Evolutionary conservation across 352 stramenopile species (phyloP).

Genomic region (Globisporangium cylindrosporum): DNA sequence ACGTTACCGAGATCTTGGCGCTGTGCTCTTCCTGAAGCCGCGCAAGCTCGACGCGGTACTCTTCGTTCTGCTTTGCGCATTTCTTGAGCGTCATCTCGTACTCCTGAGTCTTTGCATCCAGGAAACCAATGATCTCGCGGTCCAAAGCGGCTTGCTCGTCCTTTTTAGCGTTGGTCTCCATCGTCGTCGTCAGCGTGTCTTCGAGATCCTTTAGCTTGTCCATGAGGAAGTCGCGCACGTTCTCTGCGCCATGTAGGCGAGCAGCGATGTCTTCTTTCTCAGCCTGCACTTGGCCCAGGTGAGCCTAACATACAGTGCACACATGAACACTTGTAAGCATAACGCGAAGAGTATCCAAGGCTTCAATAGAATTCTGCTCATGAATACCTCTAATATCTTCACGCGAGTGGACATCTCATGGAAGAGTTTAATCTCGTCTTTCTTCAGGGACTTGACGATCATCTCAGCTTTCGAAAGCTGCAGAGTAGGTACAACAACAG

Average conservation of each 20-base stretch:
- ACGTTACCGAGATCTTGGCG: constrained; percentile 50
- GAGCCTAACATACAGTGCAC: constrained; percentile 23
- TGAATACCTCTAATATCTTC: constrained; percentile 59
- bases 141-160: constrained; percentile 68
- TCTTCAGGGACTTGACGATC: constrained; percentile 80
- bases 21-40: constrained; percentile 51
- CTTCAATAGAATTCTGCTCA: neutral
- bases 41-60: constrained; percentile 39
- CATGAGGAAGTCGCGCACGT: constrained; percentile 83
- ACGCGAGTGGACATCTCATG: constrained; percentile 79
- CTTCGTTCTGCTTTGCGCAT: constrained; percentile 54
- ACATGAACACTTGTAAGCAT: neutral
- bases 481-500: neutral
- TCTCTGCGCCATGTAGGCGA: constrained; percentile 69
- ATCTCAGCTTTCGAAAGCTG: constrained; percentile 71
- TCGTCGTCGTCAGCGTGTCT: constrained; percentile 51
- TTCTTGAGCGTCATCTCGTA: constrained; percentile 61
- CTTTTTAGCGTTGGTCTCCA: constrained; percentile 54
- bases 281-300: constrained; percentile 61
- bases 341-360: neutral
- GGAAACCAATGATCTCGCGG: constrained; percentile 81
- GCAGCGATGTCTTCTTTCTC: constrained; percentile 79
- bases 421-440: constrained; percentile 83
- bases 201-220: constrained; percentile 80
- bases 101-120: constrained; percentile 77